These are phyloP conservation scores for Aspergillus eucalypticola DNA, from an alignment of 2,329 filamentous ascomycete genomes.

Conservation along the genomic window DNA sequence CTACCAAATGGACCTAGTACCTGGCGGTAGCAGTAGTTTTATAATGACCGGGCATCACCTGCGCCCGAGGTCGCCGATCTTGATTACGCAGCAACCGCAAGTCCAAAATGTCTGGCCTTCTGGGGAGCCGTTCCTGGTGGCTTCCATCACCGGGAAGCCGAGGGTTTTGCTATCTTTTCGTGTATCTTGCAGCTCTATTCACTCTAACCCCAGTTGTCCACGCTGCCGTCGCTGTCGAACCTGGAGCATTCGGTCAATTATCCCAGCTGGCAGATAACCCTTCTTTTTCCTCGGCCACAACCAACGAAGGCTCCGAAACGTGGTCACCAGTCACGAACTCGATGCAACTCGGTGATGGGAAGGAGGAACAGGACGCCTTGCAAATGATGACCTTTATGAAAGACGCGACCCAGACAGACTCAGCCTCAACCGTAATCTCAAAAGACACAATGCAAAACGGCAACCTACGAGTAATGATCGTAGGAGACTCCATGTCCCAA, in stretches of 20 bases:
- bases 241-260: neutral
- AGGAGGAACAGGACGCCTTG: neutral
- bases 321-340: neutral
- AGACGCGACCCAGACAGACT: neutral
- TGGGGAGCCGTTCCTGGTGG: neutral
- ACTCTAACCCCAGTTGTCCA: neutral
- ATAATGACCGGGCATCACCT: neutral
- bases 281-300: neutral
- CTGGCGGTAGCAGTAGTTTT: neutral
- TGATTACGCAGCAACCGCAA: neutral
- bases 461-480: slow-evolving; percentile 1
- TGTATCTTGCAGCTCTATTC: neutral
- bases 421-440: neutral
- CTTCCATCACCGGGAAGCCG: neutral
- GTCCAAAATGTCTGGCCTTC: neutral
- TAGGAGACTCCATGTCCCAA: slow-evolving; percentile 11
- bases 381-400: neutral
- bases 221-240: neutral
- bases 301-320: neutral
- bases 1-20: too few relatives aligned
- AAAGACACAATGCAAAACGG: neutral
- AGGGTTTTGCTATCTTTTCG: neutral
- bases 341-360: neutral
- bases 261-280: neutral
- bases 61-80: neutral